Evolutionary conservation across 257 asterid species (phyloP), one percentile per base, ranked within the genome.

Genomic region (Ehretia macrophylla): DNA sequence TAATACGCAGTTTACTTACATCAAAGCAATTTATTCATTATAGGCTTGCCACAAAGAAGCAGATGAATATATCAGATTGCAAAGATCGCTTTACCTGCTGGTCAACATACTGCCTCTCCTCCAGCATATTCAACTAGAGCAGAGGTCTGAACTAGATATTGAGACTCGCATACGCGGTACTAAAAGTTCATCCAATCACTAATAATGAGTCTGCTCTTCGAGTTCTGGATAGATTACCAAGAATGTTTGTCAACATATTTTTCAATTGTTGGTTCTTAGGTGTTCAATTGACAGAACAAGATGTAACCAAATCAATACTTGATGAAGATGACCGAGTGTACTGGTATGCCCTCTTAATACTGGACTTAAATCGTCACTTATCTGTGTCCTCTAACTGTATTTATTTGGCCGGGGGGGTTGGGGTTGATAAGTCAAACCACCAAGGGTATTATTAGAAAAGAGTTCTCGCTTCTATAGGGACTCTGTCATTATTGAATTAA

Each of bases 261-360:
- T 59, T 40, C 45, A 54, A 48, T 53, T 67, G 45, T 70, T 42
- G 59, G 40, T 64, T 57, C 66, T 60, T 71, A 88, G 95, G 95
- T 57, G 68, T 65, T 70, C 76, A 58, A 59, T 51, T 83, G 65
- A 70, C 68, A 47, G 93, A 85, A 71, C 83, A 73, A 40, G 84
- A 77, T 70, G 62, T 85, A 54, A 60, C 60, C 9, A 27, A 72
- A 40, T 79, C 88, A 58, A 49, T 59, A 6, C 67, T 74, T 64
- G 90, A 88, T 46, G 74, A 79, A 40, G 90, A 83, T 69, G 90
- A 81, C 57, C 70, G 93, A 57, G 71, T 85, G 37, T 83, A 70
- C 76, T 88, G 96, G 96, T 85, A 75, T 55, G 66, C 56, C 39
- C 57, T 51, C 72, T 55, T 47, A 58, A 63, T 16, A 40, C 32